These are phyloP conservation scores for Alternaria triticina DNA, from an alignment of 2,329 filamentous ascomycete genomes.

Conservation along the genomic window DNA sequence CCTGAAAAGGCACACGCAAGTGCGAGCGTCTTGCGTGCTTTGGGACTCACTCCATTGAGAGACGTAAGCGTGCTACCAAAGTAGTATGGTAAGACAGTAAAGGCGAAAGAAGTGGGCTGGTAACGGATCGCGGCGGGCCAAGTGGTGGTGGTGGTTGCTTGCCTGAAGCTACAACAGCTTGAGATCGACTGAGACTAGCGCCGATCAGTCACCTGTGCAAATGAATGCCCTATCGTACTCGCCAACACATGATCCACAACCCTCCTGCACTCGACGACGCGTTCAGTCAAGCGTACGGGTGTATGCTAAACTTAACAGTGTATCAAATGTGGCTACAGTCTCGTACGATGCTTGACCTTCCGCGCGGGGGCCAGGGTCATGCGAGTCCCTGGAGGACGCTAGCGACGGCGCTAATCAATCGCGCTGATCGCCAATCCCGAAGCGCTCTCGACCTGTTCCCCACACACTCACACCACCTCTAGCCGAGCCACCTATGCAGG, in stretches of 20 bases:
- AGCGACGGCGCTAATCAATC: slow-evolving; percentile 18
- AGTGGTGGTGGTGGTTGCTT: slow-evolving; percentile 5
- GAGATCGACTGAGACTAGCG: slow-evolving; percentile 11
- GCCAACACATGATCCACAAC: slow-evolving; percentile 2
- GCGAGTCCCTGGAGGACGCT: slow-evolving; percentile 18
- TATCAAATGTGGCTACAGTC: slow-evolving; percentile 7
- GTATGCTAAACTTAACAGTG: slow-evolving; percentile 3
- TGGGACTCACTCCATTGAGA: not conserved
- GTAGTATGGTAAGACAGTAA: not conserved
- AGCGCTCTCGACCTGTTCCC: slow-evolving; percentile 20
- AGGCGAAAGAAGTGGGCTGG: slow-evolving; percentile 6
- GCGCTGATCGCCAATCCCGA: slow-evolving; percentile 19
- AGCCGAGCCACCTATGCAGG: slow-evolving; percentile 3
- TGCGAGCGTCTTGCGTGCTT: not conserved
- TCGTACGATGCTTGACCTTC: slow-evolving; percentile 11
- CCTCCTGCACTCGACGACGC: slow-evolving; percentile 3
- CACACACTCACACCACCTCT: slow-evolving; percentile 11
- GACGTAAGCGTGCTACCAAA: slow-evolving; percentile 3
- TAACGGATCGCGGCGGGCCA: not conserved
- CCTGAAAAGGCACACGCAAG: not conserved
- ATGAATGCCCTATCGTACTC: slow-evolving; percentile 2
- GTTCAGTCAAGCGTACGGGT: slow-evolving; percentile 7
- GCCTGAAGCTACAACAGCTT: slow-evolving; percentile 4
- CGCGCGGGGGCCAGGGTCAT: slow-evolving; percentile 28
- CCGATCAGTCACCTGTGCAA: slow-evolving; percentile 5